Evolutionary conservation across 2,329 filamentous ascomycete species (phyloP).

Genomic region (Celoporthe dispersa): DNA sequence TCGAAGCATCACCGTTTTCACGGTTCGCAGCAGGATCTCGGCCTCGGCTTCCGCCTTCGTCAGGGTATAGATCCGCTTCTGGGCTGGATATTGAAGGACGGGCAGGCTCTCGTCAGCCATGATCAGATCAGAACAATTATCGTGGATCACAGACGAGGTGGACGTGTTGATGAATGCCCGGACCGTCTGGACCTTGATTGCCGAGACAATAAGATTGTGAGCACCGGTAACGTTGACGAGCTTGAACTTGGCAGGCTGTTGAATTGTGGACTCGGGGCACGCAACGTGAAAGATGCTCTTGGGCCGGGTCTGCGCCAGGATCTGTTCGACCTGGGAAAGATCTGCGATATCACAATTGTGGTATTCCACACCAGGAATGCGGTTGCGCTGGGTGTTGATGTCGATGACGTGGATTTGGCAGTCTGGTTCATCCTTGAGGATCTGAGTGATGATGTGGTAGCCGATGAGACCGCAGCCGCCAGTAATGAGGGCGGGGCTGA

Average conservation of each 20-base stretch:
- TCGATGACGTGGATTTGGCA: slow-evolving; percentile 28
- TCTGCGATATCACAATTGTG: slow-evolving; percentile 27
- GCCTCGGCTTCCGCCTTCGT: slow-evolving; percentile 33
- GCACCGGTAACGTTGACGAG: slow-evolving; percentile 31
- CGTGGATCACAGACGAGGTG: slow-evolving; percentile 32
- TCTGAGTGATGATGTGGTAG: slow-evolving; percentile 27
- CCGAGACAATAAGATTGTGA: slow-evolving; percentile 30
- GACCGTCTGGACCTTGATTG: slow-evolving; percentile 24
- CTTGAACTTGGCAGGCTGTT: slow-evolving; percentile 28
- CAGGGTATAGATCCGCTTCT: slow-evolving; percentile 32
- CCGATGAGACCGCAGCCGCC: slow-evolving; percentile 33
- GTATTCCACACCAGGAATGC: slow-evolving; percentile 26
- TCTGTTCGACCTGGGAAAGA: background rate
- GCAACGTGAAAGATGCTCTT: slow-evolving; percentile 31
- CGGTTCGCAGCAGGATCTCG: slow-evolving; percentile 32
- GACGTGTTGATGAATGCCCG: slow-evolving; percentile 33
- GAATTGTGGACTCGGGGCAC: slow-evolving; percentile 29
- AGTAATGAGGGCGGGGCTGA: slow-evolving; percentile 29
- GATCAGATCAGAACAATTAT: slow-evolving; percentile 27
- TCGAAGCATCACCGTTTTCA: slow-evolving; percentile 22
- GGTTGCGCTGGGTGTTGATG: slow-evolving; percentile 23
- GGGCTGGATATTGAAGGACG: slow-evolving; percentile 31
- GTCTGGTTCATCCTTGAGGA: slow-evolving; percentile 25
- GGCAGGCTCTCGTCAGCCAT: slow-evolving; percentile 31
- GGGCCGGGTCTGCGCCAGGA: slow-evolving; percentile 24